Base-by-base conservation (phyloP, 2,329 filamentous ascomycete genomes). In the Sarocladiaceae sp. region DNA sequence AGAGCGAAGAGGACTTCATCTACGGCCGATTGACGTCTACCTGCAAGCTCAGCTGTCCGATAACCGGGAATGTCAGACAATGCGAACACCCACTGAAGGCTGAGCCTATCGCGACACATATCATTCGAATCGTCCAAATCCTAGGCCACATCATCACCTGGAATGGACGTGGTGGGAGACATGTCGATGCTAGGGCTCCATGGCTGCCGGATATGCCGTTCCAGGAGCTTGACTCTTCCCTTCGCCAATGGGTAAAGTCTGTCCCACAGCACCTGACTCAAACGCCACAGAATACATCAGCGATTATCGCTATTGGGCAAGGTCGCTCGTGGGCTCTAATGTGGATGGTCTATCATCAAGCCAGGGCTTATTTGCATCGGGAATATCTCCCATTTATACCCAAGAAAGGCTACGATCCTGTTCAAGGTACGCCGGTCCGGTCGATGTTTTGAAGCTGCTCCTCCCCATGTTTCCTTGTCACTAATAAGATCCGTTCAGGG, bases 261-360 rank as follows among this genome's bases (percentile, higher is more conserved):
- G 29, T 48, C n/a, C 44, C 44, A 25, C n/a, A 11, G n/a, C n/a
- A 26, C n/a, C 26, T 23, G 7, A 23, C 25, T 20, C 26, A 48
- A 15, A 26, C 44, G 7, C 20, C 44, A 23, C 44, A 48, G 25
- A 48, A 48, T 13, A 26, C 15, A 13, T 48, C 44, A n/a, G 44
- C 25, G 4, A 28, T 28, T 10, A 48, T 48, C 4, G 44, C 44
- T 25, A 20, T 48, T 20, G 44, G 44, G 15, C 20, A 23, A 29
- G 44, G 20, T 17, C n/a, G 26, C n/a, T 25, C 18, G 13, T 48
- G 44, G 44, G 11, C 44, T 25, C 20, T 25, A 11, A 48, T 48
- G 44, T 48, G 44, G 44, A 48, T 48, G 44, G 25, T 48, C 4
- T 48, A 48, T 31, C 26, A 25, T 29, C 44, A 48, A 13, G 44